Base-by-base conservation (phyloP, 2,329 filamentous ascomycete species). In the Fusarium annulatum region DNA sequence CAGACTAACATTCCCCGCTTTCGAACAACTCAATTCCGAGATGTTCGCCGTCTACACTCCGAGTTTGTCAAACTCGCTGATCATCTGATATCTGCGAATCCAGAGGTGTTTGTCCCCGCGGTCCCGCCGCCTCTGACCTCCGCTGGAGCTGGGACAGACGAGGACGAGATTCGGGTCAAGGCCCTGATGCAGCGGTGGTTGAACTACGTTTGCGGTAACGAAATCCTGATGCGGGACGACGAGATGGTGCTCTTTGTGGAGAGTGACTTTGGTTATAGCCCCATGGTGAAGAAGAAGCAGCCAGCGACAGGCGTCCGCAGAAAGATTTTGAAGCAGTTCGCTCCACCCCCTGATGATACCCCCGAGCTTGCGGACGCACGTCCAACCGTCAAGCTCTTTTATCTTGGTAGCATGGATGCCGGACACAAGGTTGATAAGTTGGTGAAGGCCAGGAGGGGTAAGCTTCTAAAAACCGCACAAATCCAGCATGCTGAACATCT, bases 221-320 rank as follows among this genome's bases (percentile, higher is more conserved):
- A 98, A 41, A 91, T 97, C 2, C 89, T 99, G 12, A 97, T 97
- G 87, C 91, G 93, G 71, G 96, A 99, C 80, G 96, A 98, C 71
- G 96, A 99, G 84, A 96, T 98, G 91, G 91, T 98, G 9, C 91
- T 98, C 68, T 99, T 99, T 78, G 95, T 99, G n/a, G 96, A 99
- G 84, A 97, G 94, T 80, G 96, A 99, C 82, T 98, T 98, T 82
- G 96, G 96, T 45, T 99, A 99, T 83, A 98, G 95, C 79, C 96
- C 96, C 3, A 93, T 98, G 79, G 92, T 98, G 52, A 92, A 96
- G 82, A 94, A 95, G 88, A 97, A 97, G 86, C 96, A 99, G 82
- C 96, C 96, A 28, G 96, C 96, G 14, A 99, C 96, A 3, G 96
- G 96, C 48, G 94, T 99, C 76, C 91, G 96, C 72, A 90, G 96